Evolutionary conservation across 495 filamentous ascomycete species (phyloP).

Genomic region (Daldinia decipiens): DNA sequence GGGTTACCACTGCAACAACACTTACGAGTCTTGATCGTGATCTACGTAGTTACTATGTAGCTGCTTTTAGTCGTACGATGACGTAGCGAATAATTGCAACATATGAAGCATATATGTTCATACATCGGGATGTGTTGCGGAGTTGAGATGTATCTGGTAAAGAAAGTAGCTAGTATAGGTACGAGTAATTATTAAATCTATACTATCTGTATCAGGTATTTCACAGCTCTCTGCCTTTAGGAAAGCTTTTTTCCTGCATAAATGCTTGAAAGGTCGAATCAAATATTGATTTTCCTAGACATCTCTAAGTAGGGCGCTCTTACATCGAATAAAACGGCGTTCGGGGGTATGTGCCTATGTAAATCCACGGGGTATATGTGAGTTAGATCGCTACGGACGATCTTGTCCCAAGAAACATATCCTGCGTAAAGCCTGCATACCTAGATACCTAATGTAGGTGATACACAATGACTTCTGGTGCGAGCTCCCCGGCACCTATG

Average conservation of each 20-base stretch:
- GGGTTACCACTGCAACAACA: neutral
- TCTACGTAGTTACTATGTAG: too few relatives aligned
- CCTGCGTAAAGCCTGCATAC: neutral
- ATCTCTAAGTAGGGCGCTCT: neutral
- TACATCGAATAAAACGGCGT: neutral
- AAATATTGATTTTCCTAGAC: too few relatives aligned
- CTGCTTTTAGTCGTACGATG: too few relatives aligned
- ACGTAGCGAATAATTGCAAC: neutral
- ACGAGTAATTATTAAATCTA: too few relatives aligned
- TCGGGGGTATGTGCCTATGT: neutral
- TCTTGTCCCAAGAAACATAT: neutral
- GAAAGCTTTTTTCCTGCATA: too few relatives aligned
- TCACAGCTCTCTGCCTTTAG: too few relatives aligned
- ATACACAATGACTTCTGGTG: neutral
- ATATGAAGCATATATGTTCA: neutral
- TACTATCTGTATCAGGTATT: too few relatives aligned
- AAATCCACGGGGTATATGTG: neutral
- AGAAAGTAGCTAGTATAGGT: neutral
- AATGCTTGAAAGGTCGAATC: too few relatives aligned
- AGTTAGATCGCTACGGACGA: neutral
- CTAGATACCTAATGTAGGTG: too few relatives aligned
- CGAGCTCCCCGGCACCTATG: too few relatives aligned
- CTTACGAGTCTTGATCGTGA: too few relatives aligned
- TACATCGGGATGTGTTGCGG: neutral
- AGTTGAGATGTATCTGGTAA: neutral